These are phyloP conservation scores for Raphanus sativus DNA, from an alignment of 345 rosid genomes.

Conservation along the genomic window DNA sequence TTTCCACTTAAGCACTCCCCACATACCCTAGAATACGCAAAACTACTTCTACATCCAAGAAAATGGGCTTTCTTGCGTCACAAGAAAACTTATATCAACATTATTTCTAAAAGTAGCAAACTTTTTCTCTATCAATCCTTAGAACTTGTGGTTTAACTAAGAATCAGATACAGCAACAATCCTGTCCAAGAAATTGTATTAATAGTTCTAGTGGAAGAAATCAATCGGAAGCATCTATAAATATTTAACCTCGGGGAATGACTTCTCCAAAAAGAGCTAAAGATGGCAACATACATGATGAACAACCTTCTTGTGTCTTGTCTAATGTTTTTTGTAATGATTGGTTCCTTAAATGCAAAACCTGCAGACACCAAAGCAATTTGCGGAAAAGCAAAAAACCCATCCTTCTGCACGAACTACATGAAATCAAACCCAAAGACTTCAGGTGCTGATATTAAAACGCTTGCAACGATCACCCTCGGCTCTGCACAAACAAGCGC, in stretches of 20 bases:
- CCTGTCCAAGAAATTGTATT: constrained; percentile 3
- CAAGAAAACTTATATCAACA: too few relatives aligned
- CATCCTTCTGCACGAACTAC: constrained; percentile 26
- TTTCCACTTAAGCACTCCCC: too few relatives aligned
- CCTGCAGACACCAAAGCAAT: constrained; percentile 22
- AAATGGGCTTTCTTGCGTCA: too few relatives aligned
- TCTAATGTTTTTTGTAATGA: constrained; percentile 21
- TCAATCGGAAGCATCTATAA: constrained; percentile 12
- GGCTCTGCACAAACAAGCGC: constrained; percentile 30
- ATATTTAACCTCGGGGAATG: not conserved
- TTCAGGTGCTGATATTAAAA: constrained; percentile 7
- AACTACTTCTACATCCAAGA: not conserved
- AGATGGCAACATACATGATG: constrained; percentile 26
- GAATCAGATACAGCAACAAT: constrained; percentile 22
- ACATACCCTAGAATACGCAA: too few relatives aligned
- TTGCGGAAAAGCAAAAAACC: constrained; percentile 28
- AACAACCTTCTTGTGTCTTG: constrained; percentile 16
- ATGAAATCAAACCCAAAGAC: constrained; percentile 30
- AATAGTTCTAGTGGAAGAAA: constrained; percentile 12
- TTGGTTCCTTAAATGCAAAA: constrained; percentile 24
- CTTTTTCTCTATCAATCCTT: not conserved
- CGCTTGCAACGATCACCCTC: constrained; percentile 21
- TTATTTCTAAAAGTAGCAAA: too few relatives aligned
- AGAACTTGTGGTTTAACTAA: constrained; percentile 32
- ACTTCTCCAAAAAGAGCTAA: not conserved